Percentiles rank a stretch among this genome's conserved stretches.
These are phyloP conservation scores for Selaginella moellendorffii DNA, from an alignment of 75 land plant genomes.

Conservation along the genomic window DNA sequence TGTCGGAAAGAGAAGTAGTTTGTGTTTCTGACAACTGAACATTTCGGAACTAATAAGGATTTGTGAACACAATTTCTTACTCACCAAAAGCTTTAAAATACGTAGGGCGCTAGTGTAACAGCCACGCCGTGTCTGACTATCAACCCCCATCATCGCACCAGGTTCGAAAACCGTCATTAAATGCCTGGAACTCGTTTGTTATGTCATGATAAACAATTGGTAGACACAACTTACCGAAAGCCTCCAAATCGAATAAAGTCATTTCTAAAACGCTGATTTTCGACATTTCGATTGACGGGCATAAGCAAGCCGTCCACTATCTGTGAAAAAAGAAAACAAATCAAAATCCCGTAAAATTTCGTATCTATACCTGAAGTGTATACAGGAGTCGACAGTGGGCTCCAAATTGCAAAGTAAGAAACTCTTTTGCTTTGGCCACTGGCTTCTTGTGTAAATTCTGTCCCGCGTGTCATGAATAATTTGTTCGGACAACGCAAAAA, in stretches of 20 bases:
- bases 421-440: slow-evolving; percentile 5
- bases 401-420: slow-evolving; percentile 13
- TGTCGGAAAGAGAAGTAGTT: neutral
- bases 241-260: slow-evolving; percentile 21
- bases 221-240: slow-evolving; percentile 13
- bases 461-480: slow-evolving; percentile 1
- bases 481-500: neutral
- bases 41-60: neutral
- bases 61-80: neutral
- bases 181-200: slow-evolving; percentile 21
- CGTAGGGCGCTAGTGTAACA: slow-evolving; percentile 20
- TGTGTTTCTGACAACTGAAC: neutral
- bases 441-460: slow-evolving; percentile 12
- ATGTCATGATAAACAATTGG: too few species aligned
- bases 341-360: too few species aligned
- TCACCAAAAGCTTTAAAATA: slow-evolving; percentile 23
- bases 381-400: slow-evolving; percentile 20
- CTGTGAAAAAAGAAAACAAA: too few species aligned
- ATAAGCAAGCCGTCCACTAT: slow-evolving; percentile 20
- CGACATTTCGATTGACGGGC: slow-evolving; percentile 17
- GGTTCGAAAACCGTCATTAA: slow-evolving; percentile 21
- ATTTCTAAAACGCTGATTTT: slow-evolving; percentile 12
- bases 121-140: slow-evolving; percentile 24
- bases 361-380: slow-evolving; percentile 21
- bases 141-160: slow-evolving; percentile 16